Evolutionary conservation across 2,329 filamentous ascomycete genomes (phyloP), one percentile per base, ranked within the genome.

Genomic region (Fusarium albosuccineum): DNA sequence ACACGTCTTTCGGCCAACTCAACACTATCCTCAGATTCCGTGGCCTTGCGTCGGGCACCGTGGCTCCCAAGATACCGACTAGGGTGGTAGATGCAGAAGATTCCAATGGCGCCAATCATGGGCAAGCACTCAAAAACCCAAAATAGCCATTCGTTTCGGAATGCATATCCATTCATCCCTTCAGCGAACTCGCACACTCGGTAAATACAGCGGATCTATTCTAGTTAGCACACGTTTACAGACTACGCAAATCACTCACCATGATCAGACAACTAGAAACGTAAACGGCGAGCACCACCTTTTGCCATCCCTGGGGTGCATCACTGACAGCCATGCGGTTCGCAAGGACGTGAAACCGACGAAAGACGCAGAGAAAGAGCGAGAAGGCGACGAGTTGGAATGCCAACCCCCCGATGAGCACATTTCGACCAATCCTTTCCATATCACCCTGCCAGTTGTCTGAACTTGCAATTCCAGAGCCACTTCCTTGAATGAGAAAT

Each of bases 161-260:
- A 84, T 1, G 82, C 74, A 66, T 87, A 87, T 14, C 81, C 79
- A 7, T 84, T 74, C n/a, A 82, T 82, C 0, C 84, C 85, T 36
- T 85, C 78, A 0, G 82, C 80, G 61, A 86, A 86, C 65, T 87
- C 84, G 48, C 84, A 78, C 5, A 84, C 80, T n/a, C 84, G 81
- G 62, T 84, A 87, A 29, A 86, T 77, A n/a, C 82, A 85, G 13
- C 84, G 83, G 4, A 85, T 63, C 76, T 86, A n/a, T 22, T 2
- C 26, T 13, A 8, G 26, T 60, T 29, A 70, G 22, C 6, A 2
- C 6, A 0, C 14, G 9, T 54, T 33, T 16, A n/a, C 8, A 3
- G 4, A 10, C n/a, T 7, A 3, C 8, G 3, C 2, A 44, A 2
- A 1, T 4, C 14, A 75, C 81, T 62, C 71, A 85, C 82, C 75